Evolutionary conservation across 2,329 filamentous ascomycete genomes (phyloP), one percentile per base, ranked within the genome.

Genomic region (Periconia sp.): DNA sequence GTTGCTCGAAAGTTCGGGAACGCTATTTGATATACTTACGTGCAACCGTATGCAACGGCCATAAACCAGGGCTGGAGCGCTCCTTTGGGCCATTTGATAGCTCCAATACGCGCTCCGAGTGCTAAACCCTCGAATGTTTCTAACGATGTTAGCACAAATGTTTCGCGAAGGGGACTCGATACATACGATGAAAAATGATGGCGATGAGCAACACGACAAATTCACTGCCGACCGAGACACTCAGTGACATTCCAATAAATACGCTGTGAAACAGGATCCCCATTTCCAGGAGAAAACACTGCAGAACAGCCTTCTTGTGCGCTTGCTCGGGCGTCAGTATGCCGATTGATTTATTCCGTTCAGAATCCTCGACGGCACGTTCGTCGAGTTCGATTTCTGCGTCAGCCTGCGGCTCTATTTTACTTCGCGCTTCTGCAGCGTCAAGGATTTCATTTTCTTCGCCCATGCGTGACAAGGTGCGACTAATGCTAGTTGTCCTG

Each of bases 121-220:
- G 91, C 91, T 14, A 96, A 85, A 1, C 91, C 91, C 76, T 96
- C 91, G 60, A 96, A 96, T 1, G 89, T 91, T 76, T 96, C 62
- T 63, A 30, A 17, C 7, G 5, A 15, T 20, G 30, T 57, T n/a
- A 57, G 48, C n/a, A 45, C 7, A 2, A 8, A 19, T 9, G 10
- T 19, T 48, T 18, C 19, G 11, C 31, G 33, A 13, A 1, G 43
- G 11, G 47, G 19, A 33, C 23, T n/a, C n/a, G 17, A 40, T 41
- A 37, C 52, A 14, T 51, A 59, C 58, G 84, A 56, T 86, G 84
- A 68, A 86, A 86, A 35, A 84, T 79, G 2, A 87, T 75, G 19
- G 85, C 84, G 1, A 82, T 81, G 62, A 85, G 85, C 1, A 86
- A 72, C 0, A 82, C 81, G 6, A 71, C 68, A 64, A 86, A 85